Base-by-base conservation (phyloP, 23 red algal genomes). In the Agarophyton chilense region DNA sequence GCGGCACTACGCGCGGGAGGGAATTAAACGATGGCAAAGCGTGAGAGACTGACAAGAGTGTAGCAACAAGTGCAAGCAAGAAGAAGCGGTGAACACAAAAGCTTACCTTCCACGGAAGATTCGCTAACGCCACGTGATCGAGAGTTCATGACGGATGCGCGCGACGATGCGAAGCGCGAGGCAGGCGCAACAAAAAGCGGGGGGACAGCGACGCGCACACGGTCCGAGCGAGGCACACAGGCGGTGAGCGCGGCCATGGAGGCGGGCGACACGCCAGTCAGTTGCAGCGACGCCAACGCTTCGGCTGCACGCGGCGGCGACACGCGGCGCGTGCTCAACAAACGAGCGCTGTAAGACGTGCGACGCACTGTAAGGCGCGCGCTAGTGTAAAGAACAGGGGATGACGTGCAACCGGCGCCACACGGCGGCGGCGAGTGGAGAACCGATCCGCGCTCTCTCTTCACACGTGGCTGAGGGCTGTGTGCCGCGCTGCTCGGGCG, bases 1-100 rank as follows among this genome's bases (percentile, higher is more conserved):
- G 79, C 10, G 97, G 97, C 26, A 99, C 97, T 94, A n/a, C n/a
- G 81, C 31, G 32, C 60, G 60, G 10, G 41, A 9, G 33, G 17
- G 11, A 12, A 47, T 22, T 13, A 16, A 72, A 32, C 40, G 57
- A 32, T 4, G 28, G 29, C 56, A 41, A 6, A 29, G 17, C 10
- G 34, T 33, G 78, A 55, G 77, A 1, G 52, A 56, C 4, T 12
- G 21, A 21, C 3, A 22, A 6, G 36, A n/a, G 50, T 16, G 38
- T 11, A 11, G 53, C 53, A 43, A 34, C 34, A 21, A 6, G 31
- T 1, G 34, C 32, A 39, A 49, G 22, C 22, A 40, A 50, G 12
- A 51, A 14, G 49, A 13, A 14, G 40, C 33, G 77, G 51, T 34
- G 73, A 34, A n/a, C n/a, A 54, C 58, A 38, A 38, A 7, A 36